Conservation (phyloP, 306 rosid genomes). For the Cucumis melo region DNA sequence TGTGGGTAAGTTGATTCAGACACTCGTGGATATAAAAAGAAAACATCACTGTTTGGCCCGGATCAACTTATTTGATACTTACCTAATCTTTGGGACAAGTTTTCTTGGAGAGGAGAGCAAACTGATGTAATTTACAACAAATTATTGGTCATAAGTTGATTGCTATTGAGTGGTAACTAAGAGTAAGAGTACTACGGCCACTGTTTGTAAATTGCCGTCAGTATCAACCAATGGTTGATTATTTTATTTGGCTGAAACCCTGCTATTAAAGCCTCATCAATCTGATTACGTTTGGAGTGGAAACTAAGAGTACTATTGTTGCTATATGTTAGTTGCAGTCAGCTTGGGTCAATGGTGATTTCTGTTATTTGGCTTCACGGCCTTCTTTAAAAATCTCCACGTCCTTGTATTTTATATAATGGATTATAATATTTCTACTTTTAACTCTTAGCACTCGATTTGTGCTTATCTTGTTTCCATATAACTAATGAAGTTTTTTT, state of each 20-base stretch:
- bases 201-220: neutral
- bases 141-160: no score
- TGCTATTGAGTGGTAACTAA: no score
- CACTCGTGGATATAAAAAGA: no score
- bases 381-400: neutral
- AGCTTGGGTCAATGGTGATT: neutral
- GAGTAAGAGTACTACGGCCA: no score
- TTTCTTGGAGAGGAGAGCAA: no score
- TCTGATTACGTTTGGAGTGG: neutral
- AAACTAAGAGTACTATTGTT: neutral
- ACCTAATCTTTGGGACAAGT: no score
- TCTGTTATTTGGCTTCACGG: neutral
- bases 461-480: neutral
- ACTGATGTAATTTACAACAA: no score
- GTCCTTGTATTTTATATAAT: neutral
- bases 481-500: neutral
- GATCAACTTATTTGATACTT: no score
- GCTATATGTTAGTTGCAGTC: neutral
- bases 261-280: no score
- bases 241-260: neutral
- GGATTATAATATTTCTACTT: neutral
- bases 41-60: no score
- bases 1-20: no score
- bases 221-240: neutral
- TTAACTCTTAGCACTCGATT: neutral